Evolutionary conservation across 768 basidiomycete species (phyloP).

Genomic region (Trametes cingulata): DNA sequence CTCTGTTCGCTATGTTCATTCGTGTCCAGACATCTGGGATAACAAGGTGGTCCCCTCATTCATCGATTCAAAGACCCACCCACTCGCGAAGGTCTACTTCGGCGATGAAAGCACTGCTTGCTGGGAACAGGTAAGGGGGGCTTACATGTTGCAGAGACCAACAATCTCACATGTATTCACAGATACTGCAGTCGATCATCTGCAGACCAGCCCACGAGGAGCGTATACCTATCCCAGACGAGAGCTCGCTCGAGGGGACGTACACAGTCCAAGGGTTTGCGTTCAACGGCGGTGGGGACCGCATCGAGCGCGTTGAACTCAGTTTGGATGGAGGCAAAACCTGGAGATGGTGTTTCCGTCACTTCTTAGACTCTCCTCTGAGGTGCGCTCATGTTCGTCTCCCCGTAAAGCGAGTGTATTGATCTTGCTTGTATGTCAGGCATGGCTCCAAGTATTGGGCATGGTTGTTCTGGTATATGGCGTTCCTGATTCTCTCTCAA

Average conservation of each 20-base stretch:
- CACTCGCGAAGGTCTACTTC: slow-evolving; percentile 19
- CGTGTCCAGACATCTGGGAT: slow-evolving; percentile 25
- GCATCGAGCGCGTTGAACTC: slow-evolving; percentile 24
- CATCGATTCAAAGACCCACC: slow-evolving; percentile 24
- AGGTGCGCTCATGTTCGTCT: not conserved
- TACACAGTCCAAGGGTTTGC: slow-evolving; percentile 26
- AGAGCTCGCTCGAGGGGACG: not conserved
- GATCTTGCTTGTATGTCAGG: not conserved
- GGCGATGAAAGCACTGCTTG: slow-evolving; percentile 25
- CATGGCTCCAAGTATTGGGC: slow-evolving; percentile 27
- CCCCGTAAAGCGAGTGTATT: not conserved
- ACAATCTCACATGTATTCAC: not conserved
- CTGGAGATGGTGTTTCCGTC: slow-evolving; percentile 27
- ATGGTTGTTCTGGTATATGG: slow-evolving; percentile 25
- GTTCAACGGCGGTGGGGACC: slow-evolving; percentile 20
- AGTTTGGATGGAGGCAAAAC: slow-evolving; percentile 26
- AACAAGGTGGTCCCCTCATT: slow-evolving; percentile 24
- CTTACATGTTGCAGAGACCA: too few relatives aligned
- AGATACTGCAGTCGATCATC: slow-evolving; percentile 26
- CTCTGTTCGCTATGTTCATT: too few relatives aligned
- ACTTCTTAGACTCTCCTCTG: slow-evolving; percentile 17
- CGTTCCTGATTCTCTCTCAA: not conserved
- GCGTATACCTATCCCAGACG: slow-evolving; percentile 1
- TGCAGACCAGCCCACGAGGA: slow-evolving; percentile 25
- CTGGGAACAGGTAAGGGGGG: slow-evolving; percentile 20